phyloP scores from a whole-genome alignment of 2,329 filamentous ascomycete genomes.

The Cordyceps pruinosa region DNA sequence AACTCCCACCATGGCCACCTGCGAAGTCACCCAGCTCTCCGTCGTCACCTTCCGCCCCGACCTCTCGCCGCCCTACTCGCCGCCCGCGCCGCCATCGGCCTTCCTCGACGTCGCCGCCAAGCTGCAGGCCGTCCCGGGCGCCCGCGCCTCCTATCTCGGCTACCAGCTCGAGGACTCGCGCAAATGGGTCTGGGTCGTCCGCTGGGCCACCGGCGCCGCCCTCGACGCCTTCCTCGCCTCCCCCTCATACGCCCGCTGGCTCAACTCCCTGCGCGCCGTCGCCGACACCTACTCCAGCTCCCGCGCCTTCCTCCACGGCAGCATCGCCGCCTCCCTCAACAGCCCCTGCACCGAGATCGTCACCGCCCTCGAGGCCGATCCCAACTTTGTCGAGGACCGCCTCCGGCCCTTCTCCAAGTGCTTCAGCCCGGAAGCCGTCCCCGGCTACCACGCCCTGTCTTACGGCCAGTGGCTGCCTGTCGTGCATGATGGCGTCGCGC shows the following conservation, averaged over 20 bases:
- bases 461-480: conserved; percentile 28
- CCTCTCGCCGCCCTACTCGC: conserved; percentile 16
- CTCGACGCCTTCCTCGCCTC: conserved; percentile 35
- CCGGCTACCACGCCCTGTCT: conserved; percentile 26
- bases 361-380: conserved; percentile 26
- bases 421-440: conserved; percentile 19
- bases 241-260: conserved; percentile 33
- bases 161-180: conserved; percentile 28
- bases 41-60: conserved; percentile 24
- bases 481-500: conserved; percentile 21
- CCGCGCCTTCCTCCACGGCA: conserved; percentile 19
- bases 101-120: conserved; percentile 22
- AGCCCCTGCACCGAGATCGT: conserved; percentile 34
- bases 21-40: conserved; percentile 24
- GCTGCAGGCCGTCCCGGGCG: conserved; percentile 27
- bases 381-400: conserved; percentile 25
- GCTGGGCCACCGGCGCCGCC: conserved; percentile 28
- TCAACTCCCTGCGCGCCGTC: conserved; percentile 29
- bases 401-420: conserved; percentile 23
- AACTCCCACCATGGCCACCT: conserved; percentile 20
- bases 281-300: conserved; percentile 18
- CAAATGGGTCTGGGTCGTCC: conserved; percentile 26
- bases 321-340: conserved; percentile 23
- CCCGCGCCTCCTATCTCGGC: conserved; percentile 28
- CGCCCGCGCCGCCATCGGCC: conserved; percentile 21